phyloP scores from a whole-genome alignment of 495 filamentous ascomycete species.

The Hyaloscypha variabilis region DNA sequence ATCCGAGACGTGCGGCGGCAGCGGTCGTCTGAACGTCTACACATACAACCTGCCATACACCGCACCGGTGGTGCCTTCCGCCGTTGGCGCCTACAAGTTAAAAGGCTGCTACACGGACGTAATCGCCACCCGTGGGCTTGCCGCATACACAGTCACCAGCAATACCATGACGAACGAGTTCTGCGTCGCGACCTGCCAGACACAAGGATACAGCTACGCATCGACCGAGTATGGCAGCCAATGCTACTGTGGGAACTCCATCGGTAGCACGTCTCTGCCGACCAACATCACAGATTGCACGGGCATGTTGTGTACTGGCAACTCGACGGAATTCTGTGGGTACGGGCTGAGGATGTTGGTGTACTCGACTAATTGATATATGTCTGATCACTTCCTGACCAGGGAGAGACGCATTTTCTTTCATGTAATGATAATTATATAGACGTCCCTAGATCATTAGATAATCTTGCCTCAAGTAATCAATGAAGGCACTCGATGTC shows the following conservation, averaged over 20 bases:
- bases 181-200: neutral
- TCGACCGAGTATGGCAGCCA: neutral
- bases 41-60: neutral
- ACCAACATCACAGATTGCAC: neutral
- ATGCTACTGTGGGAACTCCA: neutral
- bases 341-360: neutral
- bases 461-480: too few species aligned
- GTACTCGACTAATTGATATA: neutral
- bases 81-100: neutral
- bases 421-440: neutral
- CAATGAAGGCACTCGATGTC: too few species aligned
- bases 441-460: too few species aligned
- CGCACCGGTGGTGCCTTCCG: neutral
- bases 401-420: neutral
- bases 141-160: neutral
- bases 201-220: neutral
- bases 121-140: neutral
- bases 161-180: neutral
- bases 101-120: neutral
- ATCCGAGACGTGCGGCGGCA: conserved; percentile 23
- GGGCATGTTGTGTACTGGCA: neutral
- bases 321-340: neutral
- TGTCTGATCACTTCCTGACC: neutral
- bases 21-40: conserved; percentile 30
- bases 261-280: neutral